These are phyloP conservation scores for Plasmodium relictum DNA, from an alignment of 169 alveolate genomes.

Conservation along the genomic window DNA sequence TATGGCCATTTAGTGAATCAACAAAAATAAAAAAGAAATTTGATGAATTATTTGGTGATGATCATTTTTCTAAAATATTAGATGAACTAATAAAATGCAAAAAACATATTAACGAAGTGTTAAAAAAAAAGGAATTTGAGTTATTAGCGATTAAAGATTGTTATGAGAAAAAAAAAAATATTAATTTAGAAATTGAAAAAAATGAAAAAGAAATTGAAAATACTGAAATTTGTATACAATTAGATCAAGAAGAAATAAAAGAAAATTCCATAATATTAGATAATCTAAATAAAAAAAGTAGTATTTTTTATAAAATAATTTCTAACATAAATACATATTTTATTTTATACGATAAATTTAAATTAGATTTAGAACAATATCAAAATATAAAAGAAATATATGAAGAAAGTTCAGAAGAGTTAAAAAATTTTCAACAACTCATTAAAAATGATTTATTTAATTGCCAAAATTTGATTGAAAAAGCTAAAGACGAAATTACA, in stretches of 20 bases:
- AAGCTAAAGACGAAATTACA: slow-evolving; percentile 23
- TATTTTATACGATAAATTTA: slow-evolving; percentile 28
- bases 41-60: slow-evolving; percentile 95
- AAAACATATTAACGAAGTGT: slow-evolving; percentile 62
- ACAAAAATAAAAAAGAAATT: slow-evolving; percentile 95
- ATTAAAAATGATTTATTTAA: slow-evolving; percentile 32
- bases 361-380: slow-evolving; percentile 19
- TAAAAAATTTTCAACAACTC: slow-evolving; percentile 19
- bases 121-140: slow-evolving; percentile 76
- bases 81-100: slow-evolving; percentile 76
- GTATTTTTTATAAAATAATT: slow-evolving; percentile 17
- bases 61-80: slow-evolving; percentile 80
- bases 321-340: slow-evolving; percentile 31
- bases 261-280: slow-evolving; percentile 22
- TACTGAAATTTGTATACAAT: slow-evolving; percentile 52
- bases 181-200: slow-evolving; percentile 43
- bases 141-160: slow-evolving; percentile 1
- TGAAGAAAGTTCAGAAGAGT: slow-evolving; percentile 42
- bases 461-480: slow-evolving; percentile 39
- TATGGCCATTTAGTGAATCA: slow-evolving; percentile 97
- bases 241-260: slow-evolving; percentile 38
- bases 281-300: slow-evolving; percentile 25
- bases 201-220: slow-evolving; percentile 64
- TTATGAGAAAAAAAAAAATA: slow-evolving; percentile 24
- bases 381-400: slow-evolving; percentile 46